Base-by-base conservation (phyloP, 257 asterid genomes). In the Nemophila menziesii region DNA sequence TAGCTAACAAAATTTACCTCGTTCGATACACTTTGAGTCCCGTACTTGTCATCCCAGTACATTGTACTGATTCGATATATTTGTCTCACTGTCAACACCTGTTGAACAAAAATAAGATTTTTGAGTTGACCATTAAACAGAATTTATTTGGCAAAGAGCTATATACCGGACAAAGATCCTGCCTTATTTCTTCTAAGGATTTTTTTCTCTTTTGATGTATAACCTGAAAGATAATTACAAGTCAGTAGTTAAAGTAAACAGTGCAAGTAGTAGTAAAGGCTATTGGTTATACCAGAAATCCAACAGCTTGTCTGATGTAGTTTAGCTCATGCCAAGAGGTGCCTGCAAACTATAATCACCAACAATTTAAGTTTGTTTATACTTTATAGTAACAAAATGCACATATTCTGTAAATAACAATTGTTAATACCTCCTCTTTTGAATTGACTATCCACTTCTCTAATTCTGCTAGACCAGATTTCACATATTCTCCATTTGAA, bases 21-120 rank as follows among this genome's bases (percentile, higher is more conserved):
- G 49, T 72, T 81, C 20, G 98, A 89, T 59, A 89, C 98, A 44
- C 98, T 89, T 56, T 84, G 98, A 44, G 98, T 89, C 57, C 98
- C 98, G 60, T 84, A 89, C 52, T 89, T 89, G 62, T 84, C 98
- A 77, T 89, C 98, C 98, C 98, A 84, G 63, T 89, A 89, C 98
- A 89, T 89, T 7, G 98, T 80, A 66, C 95, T 84, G 60, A 89
- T 89, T 13, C 98, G 92, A 48, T 89, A 89, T 63, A 89, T 89
- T 63, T 89, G 98, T 57, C 98, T 72, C 43, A 85, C 82, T 0
- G 98, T 89, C 71, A 89, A 63, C 51, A 72, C 85, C 98, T 89
- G 80, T 49, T 45, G 27, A 58, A 20, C 40, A 49, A 43, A 27
- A 20, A 17, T 0, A 8, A 29, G 26, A 52, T 26, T 23, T n/a